Base-by-base conservation (phyloP, 2,329 filamentous ascomycete species). In the Aspergillus phoenicis region DNA sequence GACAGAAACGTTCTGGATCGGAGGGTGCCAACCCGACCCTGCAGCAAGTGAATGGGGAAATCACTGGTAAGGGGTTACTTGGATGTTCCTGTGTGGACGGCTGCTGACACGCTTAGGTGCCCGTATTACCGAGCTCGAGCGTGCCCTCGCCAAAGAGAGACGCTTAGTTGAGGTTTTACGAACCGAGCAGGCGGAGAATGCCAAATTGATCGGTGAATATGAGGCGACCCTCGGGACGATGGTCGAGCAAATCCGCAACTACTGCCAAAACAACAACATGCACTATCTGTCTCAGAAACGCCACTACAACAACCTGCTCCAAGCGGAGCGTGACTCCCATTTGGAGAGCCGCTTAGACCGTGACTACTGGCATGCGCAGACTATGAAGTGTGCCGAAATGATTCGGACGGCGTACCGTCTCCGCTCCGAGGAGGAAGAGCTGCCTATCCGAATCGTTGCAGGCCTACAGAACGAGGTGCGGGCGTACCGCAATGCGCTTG, bases 221-320 rank as follows among this genome's bases (percentile, higher is more conserved):
- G 81, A 83, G 64, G 72, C 75, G 13, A 75, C 71, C 8, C 72
- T 83, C 26, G 80, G 80, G 41, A 76, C 73, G 6, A 80, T 82
- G 70, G 79, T 82, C 17, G 81, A 83, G 57, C 80, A 82, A 62
- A 81, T 83, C 57, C 81, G 81, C 60, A 80, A 79, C 66, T 82
- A 82, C 65, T 81, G 78, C 67, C 78, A 78, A 62, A 80, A 80
- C 69, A 81, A 81, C 67, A 81, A 82, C 61, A 75, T 77, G 70
- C 75, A 81, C 52, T 81, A 77, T 61, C 74, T 82, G 6, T 70
- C 76, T 5, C 79, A 82, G 63, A 80, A 80, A 63, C 75, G 74
- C 45, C 80, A 81, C 64, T 83, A 82, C 70, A 82, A 82, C 65
- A 76, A 80, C 48, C 75, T 83, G 4, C 73, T 83, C 13, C 81